phyloP scores from a whole-genome alignment of 208 protist genomes.

The Eutreptiella sp. region DNA sequence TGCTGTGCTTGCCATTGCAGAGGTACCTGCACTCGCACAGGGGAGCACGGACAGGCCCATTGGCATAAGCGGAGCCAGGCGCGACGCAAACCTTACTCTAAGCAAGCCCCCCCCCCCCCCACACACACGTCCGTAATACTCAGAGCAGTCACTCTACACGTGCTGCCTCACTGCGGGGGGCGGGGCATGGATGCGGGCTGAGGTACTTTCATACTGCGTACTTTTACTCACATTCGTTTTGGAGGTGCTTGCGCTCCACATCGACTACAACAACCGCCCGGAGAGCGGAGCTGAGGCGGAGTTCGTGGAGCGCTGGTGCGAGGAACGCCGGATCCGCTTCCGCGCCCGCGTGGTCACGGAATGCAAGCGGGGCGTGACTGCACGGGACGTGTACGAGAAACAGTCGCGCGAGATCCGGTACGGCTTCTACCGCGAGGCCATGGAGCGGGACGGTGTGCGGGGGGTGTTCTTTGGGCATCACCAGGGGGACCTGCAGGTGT shows the following conservation, averaged over 20 bases:
- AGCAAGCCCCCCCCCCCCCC: too few species aligned
- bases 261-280: neutral
- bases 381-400: slow-evolving; percentile 2
- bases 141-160: too few species aligned
- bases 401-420: neutral
- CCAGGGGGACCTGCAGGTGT: neutral
- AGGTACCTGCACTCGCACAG: too few species aligned
- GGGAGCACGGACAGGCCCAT: too few species aligned
- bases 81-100: too few species aligned
- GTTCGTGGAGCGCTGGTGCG: slow-evolving; percentile 1
- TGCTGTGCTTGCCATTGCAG: too few species aligned
- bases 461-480: slow-evolving; percentile 6
- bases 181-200: too few species aligned
- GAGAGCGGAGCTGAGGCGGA: neutral
- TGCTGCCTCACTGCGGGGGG: too few species aligned
- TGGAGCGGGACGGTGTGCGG: neutral
- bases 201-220: too few species aligned
- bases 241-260: slow-evolving; percentile 1
- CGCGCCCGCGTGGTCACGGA: neutral
- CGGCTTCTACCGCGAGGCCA: neutral
- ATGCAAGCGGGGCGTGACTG: neutral
- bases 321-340: neutral
- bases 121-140: too few species aligned
- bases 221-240: too few species aligned
- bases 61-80: too few species aligned